These are phyloP conservation scores for Phytophthora pseudosyringae DNA, from an alignment of 352 stramenopile genomes.

Conservation along the genomic window DNA sequence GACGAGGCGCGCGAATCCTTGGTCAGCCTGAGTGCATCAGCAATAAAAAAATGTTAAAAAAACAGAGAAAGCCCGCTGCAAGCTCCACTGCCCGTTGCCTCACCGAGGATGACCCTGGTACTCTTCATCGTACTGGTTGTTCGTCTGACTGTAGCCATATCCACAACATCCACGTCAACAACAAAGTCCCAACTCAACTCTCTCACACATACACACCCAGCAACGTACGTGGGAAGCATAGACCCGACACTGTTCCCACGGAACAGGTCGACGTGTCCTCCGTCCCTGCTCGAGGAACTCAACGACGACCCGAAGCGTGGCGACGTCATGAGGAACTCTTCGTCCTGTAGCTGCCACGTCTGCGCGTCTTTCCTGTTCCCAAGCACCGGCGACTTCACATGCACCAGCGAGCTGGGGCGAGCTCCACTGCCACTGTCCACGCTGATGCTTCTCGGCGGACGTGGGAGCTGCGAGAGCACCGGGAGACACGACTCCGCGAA, in stretches of 20 bases:
- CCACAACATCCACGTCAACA: conserved; percentile 21
- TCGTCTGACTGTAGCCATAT: conserved; percentile 31
- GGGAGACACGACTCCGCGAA: conserved; percentile 59
- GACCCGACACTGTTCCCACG: conserved; percentile 33
- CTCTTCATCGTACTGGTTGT: conserved; percentile 46
- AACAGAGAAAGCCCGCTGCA: neutral
- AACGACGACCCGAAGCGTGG: conserved; percentile 53
- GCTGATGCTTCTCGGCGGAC: conserved; percentile 49
- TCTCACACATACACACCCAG: neutral
- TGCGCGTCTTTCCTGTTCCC: conserved; percentile 64
- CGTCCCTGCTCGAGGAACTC: conserved; percentile 10
- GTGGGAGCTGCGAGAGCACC: conserved; percentile 51
- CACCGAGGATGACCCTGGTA: conserved; percentile 41
- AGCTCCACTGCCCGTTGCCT: neutral
- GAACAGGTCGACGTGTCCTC: conserved; percentile 39
- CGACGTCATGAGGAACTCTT: conserved; percentile 68
- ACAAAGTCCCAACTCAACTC: neutral
- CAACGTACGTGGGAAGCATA: conserved; percentile 43
- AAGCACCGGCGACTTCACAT: conserved; percentile 68
- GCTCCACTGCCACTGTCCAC: conserved; percentile 47
- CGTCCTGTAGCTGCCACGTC: conserved; percentile 75
- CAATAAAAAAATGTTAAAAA: conserved; percentile 2
- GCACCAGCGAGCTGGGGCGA: conserved; percentile 31
- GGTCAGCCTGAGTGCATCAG: conserved; percentile 32
- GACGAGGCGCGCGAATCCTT: conserved; percentile 81